Conservation (phyloP, 345 rosid genomes). For the Aquilaria sinensis region DNA sequence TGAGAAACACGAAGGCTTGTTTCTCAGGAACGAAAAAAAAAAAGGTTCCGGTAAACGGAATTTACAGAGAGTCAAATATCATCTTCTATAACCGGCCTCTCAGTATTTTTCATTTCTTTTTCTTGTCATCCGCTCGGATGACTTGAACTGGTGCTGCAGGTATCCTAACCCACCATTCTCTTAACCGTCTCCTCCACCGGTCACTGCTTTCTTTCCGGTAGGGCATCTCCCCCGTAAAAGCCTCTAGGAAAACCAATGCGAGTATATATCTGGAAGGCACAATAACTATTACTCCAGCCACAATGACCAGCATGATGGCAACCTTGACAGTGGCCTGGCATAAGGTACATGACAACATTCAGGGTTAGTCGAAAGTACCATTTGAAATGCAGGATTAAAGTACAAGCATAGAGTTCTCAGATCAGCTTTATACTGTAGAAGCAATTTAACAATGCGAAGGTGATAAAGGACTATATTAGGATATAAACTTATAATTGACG, state of each 20-base stretch:
- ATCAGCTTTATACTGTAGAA: no score
- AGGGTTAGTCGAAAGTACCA: no score
- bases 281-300: constrained; percentile 48
- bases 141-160: constrained; percentile 90
- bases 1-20: no score
- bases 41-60: no score
- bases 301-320: constrained; percentile 45
- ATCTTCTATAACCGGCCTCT: no score
- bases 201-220: constrained; percentile 71
- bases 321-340: constrained; percentile 73
- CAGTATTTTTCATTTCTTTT: constrained; percentile 38
- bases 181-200: constrained; percentile 53
- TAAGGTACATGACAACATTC: not conserved
- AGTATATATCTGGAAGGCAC: constrained; percentile 49
- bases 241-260: constrained; percentile 52
- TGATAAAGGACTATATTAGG: no score
- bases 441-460: no score
- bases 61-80: no score
- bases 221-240: constrained; percentile 71
- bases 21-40: no score
- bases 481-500: no score
- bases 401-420: no score
- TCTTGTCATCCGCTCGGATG: constrained; percentile 48
- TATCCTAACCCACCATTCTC: constrained; percentile 92
- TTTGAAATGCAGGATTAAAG: no score